Base-by-base conservation (phyloP, 352 stramenopile species). In the Globisporangium emineosum region DNA sequence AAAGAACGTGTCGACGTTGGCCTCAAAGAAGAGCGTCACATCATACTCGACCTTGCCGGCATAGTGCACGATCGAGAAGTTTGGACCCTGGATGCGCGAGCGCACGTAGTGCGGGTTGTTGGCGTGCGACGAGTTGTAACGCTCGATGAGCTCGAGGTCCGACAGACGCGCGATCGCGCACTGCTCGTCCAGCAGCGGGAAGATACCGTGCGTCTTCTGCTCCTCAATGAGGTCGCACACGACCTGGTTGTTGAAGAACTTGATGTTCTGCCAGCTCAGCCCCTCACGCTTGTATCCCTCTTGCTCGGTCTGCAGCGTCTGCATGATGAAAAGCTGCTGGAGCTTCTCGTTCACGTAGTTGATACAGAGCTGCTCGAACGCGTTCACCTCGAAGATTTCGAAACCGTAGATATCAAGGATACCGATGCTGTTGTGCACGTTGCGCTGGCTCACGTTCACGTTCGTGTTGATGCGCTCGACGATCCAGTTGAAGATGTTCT, bases 351-450 rank as follows among this genome's bases (percentile, higher is more conserved):
- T 96, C 62, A 91, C 88, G 66, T 96, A 96, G 75, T 96, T 96
- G 69, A 96, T 96, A 59, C 89, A 93, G 29, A 97, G 76, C 75
- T 97, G 89, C 73, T 97, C 89, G 60, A 96, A 97, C 40, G 82
- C 83, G 65, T 97, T 97, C 50, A 90, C 78, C 8, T 95, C 80
- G 55, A 97, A 95, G 62, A 95, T 95, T 72, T 97, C 89, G 57
- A 97, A 97, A 2, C 89, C 89, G 66, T 94, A 97, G 66, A 97
- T 97, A 65, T 97, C 89, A 50, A 97, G 72, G 56, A 97, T 93
- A 6, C 89, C 88, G 57, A 97, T 93, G 67, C 76, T 89, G 68
- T 89, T 93, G 59, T 68, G 79, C 40, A 93, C 85, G 45, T 80
- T 62, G 9, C 70, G 73, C 59, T 79, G 71, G 62, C 78, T 81